These are phyloP conservation scores for Croton laevigatus DNA, from an alignment of 441 rosid genomes.

Conservation along the genomic window DNA sequence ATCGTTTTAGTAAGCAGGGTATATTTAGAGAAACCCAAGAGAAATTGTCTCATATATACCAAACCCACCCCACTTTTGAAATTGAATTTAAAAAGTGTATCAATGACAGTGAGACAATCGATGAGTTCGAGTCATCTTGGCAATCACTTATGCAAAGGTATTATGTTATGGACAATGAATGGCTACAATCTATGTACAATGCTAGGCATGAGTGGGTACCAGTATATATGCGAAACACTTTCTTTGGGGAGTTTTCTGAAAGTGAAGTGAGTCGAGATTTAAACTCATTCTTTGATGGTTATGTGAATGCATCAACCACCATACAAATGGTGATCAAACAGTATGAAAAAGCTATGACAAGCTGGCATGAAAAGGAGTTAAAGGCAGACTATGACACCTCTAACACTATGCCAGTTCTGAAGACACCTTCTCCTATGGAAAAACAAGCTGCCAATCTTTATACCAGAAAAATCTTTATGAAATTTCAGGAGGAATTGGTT, in stretches of 20 bases:
- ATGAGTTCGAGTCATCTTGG: conserved; percentile 72
- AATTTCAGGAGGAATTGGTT: conserved; percentile 76
- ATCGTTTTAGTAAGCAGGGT: conserved; percentile 50
- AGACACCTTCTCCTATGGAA: conserved; percentile 83
- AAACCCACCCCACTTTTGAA: conserved; percentile 57
- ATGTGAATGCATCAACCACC: conserved; percentile 52
- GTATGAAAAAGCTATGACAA: conserved; percentile 60
- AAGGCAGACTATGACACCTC: conserved; percentile 70
- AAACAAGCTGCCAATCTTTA: conserved; percentile 70
- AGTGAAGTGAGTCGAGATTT: conserved; percentile 34
- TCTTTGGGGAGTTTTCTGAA: conserved; percentile 54
- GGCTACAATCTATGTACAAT: conserved; percentile 60
- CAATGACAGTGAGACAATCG: conserved; percentile 46
- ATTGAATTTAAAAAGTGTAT: conserved; percentile 59
- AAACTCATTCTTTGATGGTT: conserved; percentile 61
- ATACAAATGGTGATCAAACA: conserved; percentile 45
- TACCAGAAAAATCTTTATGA: conserved; percentile 54
- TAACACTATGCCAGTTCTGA: conserved; percentile 49
- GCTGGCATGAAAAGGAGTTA: conserved; percentile 62
- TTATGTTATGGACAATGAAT: conserved; percentile 54
- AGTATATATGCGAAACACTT: conserved; percentile 53
- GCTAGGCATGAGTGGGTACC: conserved; percentile 73
- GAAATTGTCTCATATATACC: conserved; percentile 55
- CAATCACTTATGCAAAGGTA: conserved; percentile 48
- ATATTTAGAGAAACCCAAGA: conserved; percentile 58